These are phyloP conservation scores for Botrytis aclada DNA, from an alignment of 2,329 filamentous ascomycete species.

Conservation along the genomic window DNA sequence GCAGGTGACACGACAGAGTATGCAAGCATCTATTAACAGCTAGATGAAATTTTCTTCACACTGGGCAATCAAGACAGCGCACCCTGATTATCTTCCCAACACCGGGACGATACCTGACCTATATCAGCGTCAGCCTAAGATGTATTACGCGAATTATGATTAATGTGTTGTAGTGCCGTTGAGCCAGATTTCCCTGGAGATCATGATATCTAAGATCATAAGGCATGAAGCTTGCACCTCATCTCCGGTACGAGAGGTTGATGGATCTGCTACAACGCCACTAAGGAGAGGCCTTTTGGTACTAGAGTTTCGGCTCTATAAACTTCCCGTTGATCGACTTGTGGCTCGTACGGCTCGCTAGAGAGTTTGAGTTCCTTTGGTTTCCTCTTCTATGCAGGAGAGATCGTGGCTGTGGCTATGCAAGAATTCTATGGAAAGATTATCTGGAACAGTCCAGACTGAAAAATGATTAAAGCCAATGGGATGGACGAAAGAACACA, in stretches of 20 bases:
- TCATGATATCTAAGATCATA: background rate
- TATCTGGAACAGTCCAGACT: background rate
- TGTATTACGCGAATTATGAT: background rate
- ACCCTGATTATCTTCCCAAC: background rate
- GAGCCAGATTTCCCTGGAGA: background rate
- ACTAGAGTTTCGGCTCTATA: background rate
- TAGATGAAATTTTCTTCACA: background rate
- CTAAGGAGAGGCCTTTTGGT: background rate
- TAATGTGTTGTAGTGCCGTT: background rate
- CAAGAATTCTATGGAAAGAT: background rate
- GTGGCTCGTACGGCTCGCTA: conserved; percentile 1
- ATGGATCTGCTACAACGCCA: conserved; percentile 1
- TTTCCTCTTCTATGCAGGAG: background rate
- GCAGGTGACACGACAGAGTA: background rate
- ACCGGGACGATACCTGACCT: background rate
- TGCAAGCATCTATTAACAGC: conserved; percentile 8
- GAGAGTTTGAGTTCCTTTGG: background rate
- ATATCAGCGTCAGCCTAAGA: background rate
- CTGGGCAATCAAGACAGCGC: background rate
- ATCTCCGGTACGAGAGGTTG: conserved; percentile 2
- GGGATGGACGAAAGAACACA: background rate
- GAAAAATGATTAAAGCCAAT: background rate
- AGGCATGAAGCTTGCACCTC: conserved; percentile 7
- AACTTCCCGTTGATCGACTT: background rate
- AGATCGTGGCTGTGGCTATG: conserved; percentile 1